phyloP scores from a whole-genome alignment of 129 eudicot species.

The carrot (Daucus carota) region DNA sequence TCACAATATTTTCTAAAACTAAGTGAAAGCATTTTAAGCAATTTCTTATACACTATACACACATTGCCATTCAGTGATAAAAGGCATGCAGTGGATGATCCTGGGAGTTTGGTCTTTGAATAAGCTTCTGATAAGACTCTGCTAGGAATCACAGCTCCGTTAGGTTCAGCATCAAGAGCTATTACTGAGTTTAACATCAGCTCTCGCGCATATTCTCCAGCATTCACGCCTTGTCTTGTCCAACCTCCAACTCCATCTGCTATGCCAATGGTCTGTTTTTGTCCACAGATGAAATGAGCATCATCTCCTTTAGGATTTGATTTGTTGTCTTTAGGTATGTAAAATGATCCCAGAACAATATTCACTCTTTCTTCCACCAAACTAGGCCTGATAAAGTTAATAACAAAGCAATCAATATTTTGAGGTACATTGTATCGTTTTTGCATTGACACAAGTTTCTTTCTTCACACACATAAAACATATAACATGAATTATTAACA shows the following conservation, averaged over 20 bases:
- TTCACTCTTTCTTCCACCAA: background rate
- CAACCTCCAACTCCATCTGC: slow-evolving; percentile 31
- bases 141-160: slow-evolving; percentile 3
- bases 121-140: slow-evolving; percentile 4
- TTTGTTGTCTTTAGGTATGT: slow-evolving; percentile 14
- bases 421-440: background rate
- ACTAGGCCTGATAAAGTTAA: background rate
- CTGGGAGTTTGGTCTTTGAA: background rate
- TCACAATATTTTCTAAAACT: background rate
- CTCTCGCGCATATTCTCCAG: slow-evolving; percentile 17
- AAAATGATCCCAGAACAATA: slow-evolving; percentile 4
- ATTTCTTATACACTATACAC: background rate
- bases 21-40: background rate
- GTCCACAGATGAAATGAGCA: slow-evolving; percentile 19
- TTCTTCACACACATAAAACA: background rate
- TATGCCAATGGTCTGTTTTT: slow-evolving; percentile 14
- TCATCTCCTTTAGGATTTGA: slow-evolving; percentile 19
- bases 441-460: background rate
- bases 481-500: background rate
- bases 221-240: slow-evolving; percentile 9
- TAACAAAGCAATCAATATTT: background rate
- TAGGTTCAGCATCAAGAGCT: background rate
- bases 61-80: slow-evolving; percentile 8
- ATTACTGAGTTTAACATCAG: slow-evolving; percentile 8
- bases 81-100: slow-evolving; percentile 24